These are phyloP conservation scores for Geum urbanum DNA, from an alignment of 306 rosid species.

Conservation along the genomic window DNA sequence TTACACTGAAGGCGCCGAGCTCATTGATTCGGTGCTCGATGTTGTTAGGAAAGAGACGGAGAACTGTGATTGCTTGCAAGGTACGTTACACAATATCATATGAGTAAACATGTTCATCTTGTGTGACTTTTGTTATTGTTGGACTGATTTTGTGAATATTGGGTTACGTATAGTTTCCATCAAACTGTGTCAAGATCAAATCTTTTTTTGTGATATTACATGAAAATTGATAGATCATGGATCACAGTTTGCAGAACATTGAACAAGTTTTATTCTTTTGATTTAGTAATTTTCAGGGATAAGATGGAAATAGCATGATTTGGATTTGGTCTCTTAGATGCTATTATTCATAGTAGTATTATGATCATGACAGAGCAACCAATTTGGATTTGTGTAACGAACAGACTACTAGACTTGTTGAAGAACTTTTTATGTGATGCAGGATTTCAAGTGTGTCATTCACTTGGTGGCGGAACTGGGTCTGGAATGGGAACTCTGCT, in stretches of 20 bases:
- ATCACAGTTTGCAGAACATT: not conserved
- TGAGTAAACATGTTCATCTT: too few species aligned
- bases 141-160: too few species aligned
- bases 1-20: constrained; percentile 44
- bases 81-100: constrained; percentile 16
- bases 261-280: not conserved
- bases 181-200: too few species aligned
- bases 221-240: too few species aligned
- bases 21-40: constrained; percentile 33
- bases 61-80: constrained; percentile 43
- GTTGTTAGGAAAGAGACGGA: constrained; percentile 44
- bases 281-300: too few species aligned
- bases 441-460: constrained; percentile 81
- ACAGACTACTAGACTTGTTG: not conserved
- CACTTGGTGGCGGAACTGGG: constrained; percentile 86
- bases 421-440: not conserved
- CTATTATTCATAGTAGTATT: not conserved
- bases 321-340: not conserved
- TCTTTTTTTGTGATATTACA: too few species aligned
- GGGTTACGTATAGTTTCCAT: too few species aligned
- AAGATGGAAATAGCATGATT: not conserved
- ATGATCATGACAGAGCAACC: too few species aligned
- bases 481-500: constrained; percentile 89
- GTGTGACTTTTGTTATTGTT: too few species aligned
- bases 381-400: too few species aligned